Evolutionary conservation across 2,329 filamentous ascomycete species (phyloP), one percentile per base, ranked within the genome.

Genomic region (Tympanopsis confertula): DNA sequence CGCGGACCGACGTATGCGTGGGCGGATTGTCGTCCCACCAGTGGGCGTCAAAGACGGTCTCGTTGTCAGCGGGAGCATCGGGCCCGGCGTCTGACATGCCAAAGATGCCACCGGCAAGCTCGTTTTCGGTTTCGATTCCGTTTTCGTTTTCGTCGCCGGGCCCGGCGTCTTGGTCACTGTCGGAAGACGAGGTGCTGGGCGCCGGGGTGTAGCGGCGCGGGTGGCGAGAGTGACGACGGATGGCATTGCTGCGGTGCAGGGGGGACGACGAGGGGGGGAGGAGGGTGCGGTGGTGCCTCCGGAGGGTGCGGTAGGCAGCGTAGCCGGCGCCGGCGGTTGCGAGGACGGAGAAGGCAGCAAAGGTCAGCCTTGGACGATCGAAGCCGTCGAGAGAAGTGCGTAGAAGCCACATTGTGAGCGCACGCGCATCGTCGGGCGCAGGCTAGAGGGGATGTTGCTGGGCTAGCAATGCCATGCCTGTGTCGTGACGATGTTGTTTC

Each of bases 231-330:
- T 59, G 52, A 35, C 72, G 69, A 43, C 78, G 75, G 26, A 84
- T 52, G 10, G 81, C 80, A 55, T 83, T 84, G 51, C 78, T 79
- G 43, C 81, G 66, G 46, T 74, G 79, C 20, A 85, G 59, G 13
- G 49, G 44, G 18, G 39, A 20, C n/a, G 35, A 41, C 19, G 32
- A 45, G 42, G 19, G 38, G 26, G 14, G 37, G 24, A 18, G 24
- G 17, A 13, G 12, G 37, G 13, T 17, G 17, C 15, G 4, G 20
- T 37, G 20, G 35, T 24, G n/a, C 12, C 24, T n/a, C 24, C 12
- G 24, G 18, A 18, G 15, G 18, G 29, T 29, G 37, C 19, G 24
- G 19, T 15, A 17, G 37, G 26, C n/a, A n/a, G 37, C 20, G 15
- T 35, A 5, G 12, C 24, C 24, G 24, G 13, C 37, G 22, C 22